Percentiles rank a stretch among this genome's conserved stretches.
phyloP scores from a whole-genome alignment of 164 flowering plant genomes.

The Cinnamomum chago region DNA sequence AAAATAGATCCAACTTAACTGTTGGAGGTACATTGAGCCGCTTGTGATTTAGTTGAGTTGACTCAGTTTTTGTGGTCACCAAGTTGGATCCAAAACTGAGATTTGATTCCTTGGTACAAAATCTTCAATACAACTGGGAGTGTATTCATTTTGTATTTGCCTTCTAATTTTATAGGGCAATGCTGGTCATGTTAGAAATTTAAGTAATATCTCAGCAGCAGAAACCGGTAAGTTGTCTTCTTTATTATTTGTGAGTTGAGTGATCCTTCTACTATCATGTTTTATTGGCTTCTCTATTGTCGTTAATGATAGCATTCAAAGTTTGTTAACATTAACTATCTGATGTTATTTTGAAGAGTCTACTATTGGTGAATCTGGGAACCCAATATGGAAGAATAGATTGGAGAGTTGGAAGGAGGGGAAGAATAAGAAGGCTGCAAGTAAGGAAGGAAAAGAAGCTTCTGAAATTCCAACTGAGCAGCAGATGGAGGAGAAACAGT shows the following conservation, averaged over 20 bases:
- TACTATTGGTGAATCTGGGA: conserved; percentile 65
- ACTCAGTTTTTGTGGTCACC: no score
- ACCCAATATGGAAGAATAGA: conserved; percentile 93
- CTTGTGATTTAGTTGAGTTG: no score
- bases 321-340: not conserved
- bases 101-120: not conserved
- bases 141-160: not conserved
- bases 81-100: no score
- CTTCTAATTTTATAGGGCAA: conserved; percentile 35
- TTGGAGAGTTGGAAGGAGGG: conserved; percentile 96
- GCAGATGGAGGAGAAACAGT: conserved; percentile 75
- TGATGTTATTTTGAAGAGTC: conserved; percentile 41
- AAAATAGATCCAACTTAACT: no score
- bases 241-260: not conserved
- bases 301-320: not conserved
- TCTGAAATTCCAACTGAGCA: conserved; percentile 62
- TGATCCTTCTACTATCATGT: not conserved
- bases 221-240: conserved; percentile 61
- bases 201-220: conserved; percentile 71
- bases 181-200: conserved; percentile 72
- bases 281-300: not conserved
- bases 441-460: conserved; percentile 42
- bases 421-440: conserved; percentile 43
- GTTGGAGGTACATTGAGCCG: no score
- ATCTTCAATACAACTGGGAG: not conserved